phyloP scores from a whole-genome alignment of 1,139 yeast species.

The Meyerozyma athensensis region DNA sequence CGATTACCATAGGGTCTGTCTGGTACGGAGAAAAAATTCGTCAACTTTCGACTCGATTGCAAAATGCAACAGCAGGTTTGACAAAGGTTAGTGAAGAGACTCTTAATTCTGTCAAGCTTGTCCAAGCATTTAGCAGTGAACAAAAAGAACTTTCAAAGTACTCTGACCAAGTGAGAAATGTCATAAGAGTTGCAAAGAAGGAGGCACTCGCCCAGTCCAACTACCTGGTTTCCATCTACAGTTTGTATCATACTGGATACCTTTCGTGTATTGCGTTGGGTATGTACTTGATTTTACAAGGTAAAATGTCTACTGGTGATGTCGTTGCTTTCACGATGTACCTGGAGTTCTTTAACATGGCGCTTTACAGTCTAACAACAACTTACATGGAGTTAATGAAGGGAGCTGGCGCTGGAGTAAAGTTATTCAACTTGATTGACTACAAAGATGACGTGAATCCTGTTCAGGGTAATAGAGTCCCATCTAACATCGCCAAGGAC shows the following conservation, averaged over 20 bases:
- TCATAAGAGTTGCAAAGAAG: constrained; percentile 38
- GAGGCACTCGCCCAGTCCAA: constrained; percentile 48
- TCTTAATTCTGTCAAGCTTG: constrained; percentile 38
- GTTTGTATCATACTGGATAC: constrained; percentile 43
- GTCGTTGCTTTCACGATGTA: constrained; percentile 48
- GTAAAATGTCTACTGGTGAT: constrained; percentile 44
- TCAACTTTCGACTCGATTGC: constrained; percentile 38
- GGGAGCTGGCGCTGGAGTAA: constrained; percentile 52
- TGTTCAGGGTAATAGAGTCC: constrained; percentile 34
- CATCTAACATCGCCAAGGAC: constrained; percentile 45
- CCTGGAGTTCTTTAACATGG: constrained; percentile 46
- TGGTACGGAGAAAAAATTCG: constrained; percentile 48
- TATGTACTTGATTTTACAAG: constrained; percentile 38
- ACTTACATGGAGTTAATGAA: constrained; percentile 53
- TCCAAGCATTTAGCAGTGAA: constrained; percentile 46
- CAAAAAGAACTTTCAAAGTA: constrained; percentile 39
- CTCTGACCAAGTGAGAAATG: constrained; percentile 37
- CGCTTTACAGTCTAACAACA: constrained; percentile 45
- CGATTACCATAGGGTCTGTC: constrained; percentile 48
- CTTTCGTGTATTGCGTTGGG: constrained; percentile 44
- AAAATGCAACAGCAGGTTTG: constrained; percentile 44
- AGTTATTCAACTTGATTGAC: constrained; percentile 44
- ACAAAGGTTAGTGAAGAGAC: constrained; percentile 46
- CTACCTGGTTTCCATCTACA: constrained; percentile 42
- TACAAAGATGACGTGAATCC: constrained; percentile 41